Conservation (phyloP, 176 grass and related monocot genomes). For the Carex littledalei region DNA sequence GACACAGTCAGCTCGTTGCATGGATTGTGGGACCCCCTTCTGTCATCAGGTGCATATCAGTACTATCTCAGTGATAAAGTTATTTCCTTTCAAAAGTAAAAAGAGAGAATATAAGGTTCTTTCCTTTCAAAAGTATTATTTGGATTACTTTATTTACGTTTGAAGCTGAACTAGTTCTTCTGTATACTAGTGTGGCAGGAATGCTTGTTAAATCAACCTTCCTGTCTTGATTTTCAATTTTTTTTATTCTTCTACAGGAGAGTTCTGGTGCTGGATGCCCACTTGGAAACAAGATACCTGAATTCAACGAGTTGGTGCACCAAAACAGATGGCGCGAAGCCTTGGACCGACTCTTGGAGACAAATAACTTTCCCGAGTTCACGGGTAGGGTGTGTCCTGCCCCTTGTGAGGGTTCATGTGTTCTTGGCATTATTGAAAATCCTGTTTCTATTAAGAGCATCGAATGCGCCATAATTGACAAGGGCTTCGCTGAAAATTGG, state of each 20-base stretch:
- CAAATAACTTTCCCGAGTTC: slow-evolving; percentile 99
- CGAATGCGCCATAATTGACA: slow-evolving; percentile 96
- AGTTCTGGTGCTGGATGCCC: slow-evolving; percentile 91
- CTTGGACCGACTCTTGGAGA: slow-evolving; percentile 87
- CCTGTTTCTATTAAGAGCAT: slow-evolving; percentile 99
- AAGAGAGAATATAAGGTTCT: neutral
- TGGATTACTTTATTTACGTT: neutral
- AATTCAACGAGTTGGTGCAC: slow-evolving; percentile 97
- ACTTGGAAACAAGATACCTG: slow-evolving; percentile 98
- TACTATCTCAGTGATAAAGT: neutral
- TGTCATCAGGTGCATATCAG: slow-evolving; percentile 76
- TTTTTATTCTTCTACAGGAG: slow-evolving; percentile 45
- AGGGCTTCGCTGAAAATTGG: slow-evolving; percentile 95
- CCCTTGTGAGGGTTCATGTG: slow-evolving; percentile 96
- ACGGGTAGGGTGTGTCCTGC: slow-evolving; percentile 97
- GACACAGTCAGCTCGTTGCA: slow-evolving; percentile 96
- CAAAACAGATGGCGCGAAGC: slow-evolving; percentile 92
- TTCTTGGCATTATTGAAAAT: slow-evolving; percentile 98
- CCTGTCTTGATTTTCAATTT: neutral
- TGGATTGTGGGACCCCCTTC: slow-evolving; percentile 99
- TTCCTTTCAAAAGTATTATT: neutral
- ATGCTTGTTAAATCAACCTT: neutral
- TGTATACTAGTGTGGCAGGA: neutral
- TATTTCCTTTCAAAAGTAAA: neutral
- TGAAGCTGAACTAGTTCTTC: neutral